phyloP scores from a whole-genome alignment of 2,329 filamentous ascomycete genomes.

The Conoideocrella luteorostrata region DNA sequence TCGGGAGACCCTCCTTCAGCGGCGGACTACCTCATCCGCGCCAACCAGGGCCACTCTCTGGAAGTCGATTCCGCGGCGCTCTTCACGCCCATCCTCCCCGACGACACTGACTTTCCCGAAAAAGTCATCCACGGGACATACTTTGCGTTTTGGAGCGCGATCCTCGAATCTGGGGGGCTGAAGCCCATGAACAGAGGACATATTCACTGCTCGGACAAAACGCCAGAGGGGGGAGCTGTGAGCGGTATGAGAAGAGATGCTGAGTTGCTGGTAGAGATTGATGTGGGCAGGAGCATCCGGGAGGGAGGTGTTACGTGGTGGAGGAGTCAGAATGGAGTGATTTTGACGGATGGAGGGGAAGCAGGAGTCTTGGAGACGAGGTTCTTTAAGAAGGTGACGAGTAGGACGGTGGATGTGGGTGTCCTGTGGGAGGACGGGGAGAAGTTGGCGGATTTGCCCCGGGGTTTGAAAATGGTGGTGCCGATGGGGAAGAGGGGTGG shows the following conservation, averaged over 20 bases:
- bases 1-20: constrained; percentile 38
- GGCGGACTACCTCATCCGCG: constrained; percentile 76
- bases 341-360: constrained; percentile 55
- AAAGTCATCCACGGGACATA: constrained; percentile 85
- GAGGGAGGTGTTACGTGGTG: constrained; percentile 63
- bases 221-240: constrained; percentile 57
- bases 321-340: constrained; percentile 70
- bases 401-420: constrained; percentile 51
- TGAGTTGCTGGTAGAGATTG: constrained; percentile 71
- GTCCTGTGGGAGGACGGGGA: constrained; percentile 66
- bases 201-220: constrained; percentile 68
- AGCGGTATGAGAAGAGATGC: constrained; percentile 76
- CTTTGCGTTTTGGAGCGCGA: constrained; percentile 69
- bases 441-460: constrained; percentile 60
- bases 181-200: constrained; percentile 78
- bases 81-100: constrained; percentile 59
- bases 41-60: constrained; percentile 91
- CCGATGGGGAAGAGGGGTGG: constrained; percentile 44
- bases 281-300: constrained; percentile 60
- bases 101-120: constrained; percentile 51
- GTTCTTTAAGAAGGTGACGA: constrained; percentile 68
- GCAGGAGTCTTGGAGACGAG: constrained; percentile 56
- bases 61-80: constrained; percentile 64
- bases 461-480: constrained; percentile 41
- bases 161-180: constrained; percentile 70